Evolutionary conservation across 2,329 filamentous ascomycete species (phyloP), one percentile per base, ranked within the genome.

Genomic region (Onygenales sp.): DNA sequence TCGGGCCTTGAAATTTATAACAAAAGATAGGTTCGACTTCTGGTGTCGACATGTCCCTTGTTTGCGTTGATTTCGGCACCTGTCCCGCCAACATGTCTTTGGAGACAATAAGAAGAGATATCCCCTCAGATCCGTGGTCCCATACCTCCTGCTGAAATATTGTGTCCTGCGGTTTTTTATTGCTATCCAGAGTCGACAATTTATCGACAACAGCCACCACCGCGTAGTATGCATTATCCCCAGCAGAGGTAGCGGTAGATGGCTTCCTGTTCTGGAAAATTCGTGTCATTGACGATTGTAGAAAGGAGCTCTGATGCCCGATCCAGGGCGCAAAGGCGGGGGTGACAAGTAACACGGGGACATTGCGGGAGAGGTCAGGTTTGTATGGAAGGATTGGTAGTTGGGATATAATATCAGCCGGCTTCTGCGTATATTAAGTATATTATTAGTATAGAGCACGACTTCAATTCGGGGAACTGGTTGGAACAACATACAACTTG

Each of bases 291-390:
- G 65, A 64, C 51, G 64, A 57, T 35, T 60, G 58, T 4, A 72
- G 60, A 41, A 71, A 70, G 7, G 58, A 44, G 48, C 59, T 57
- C 17, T 62, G 53, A n/a, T 64, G 52, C 48, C 69, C 64, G 43
- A 68, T 59, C 68, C 68, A 72, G 49, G 63, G 59, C 6, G 70
- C 68, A 50, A 72, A 71, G 8, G 59, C 58, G 1, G 69, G 67
- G 1, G 70, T 72, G 41, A 66, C 63, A 47, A 73, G 63, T 21
- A 72, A 53, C 39, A 73, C 44, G 13, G 68, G 67, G 7, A 66
- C 58, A 52, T 61, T 58, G 33, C 55, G 53, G 42, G 56, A 53
- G 46, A 55, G 42, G 7, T 60, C 35, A 4, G 55, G 58, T 11
- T 51, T 50, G 3, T 9, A 44, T 32, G 59, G 57, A 21, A 55